Evolutionary conservation across 495 filamentous ascomycete species (phyloP).

Genomic region (Podospora australis): DNA sequence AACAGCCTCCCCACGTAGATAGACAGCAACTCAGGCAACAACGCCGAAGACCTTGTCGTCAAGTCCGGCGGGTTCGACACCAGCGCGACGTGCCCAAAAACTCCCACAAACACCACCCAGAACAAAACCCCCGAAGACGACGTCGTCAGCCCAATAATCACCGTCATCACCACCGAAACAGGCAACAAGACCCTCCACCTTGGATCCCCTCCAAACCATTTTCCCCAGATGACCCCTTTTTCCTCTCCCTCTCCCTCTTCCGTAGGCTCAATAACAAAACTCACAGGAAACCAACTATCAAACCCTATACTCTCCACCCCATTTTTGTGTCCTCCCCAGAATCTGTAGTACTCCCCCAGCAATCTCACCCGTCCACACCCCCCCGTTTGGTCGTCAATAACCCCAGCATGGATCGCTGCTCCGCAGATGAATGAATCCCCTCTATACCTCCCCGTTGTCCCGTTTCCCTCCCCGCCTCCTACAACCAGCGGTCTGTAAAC

Average conservation of each 20-base stretch:
- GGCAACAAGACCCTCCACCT: slow-evolving; percentile 58
- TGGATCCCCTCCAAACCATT: too few relatives aligned
- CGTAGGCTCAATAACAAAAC: slow-evolving; percentile 55
- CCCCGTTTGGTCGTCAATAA: slow-evolving; percentile 59
- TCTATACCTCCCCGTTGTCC: slow-evolving; percentile 60
- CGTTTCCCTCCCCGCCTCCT: slow-evolving; percentile 58
- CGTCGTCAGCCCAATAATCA: slow-evolving; percentile 60
- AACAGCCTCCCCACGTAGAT: slow-evolving; percentile 57
- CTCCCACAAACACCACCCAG: slow-evolving; percentile 61
- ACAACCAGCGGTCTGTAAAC: slow-evolving; percentile 64
- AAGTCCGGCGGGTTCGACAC: slow-evolving; percentile 65
- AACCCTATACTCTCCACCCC: slow-evolving; percentile 65
- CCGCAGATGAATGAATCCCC: slow-evolving; percentile 66
- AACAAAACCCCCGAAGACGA: slow-evolving; percentile 63
- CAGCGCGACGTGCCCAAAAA: slow-evolving; percentile 74
- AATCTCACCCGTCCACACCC: slow-evolving; percentile 59
- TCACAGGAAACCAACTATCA: slow-evolving; percentile 70
- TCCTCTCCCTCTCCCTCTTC: background rate
- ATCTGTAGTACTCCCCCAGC: slow-evolving; percentile 60
- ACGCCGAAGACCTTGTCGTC: background rate
- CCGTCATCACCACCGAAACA: slow-evolving; percentile 61
- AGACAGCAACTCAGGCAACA: background rate
- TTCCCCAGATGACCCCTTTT: too few relatives aligned
- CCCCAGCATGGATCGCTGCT: slow-evolving; percentile 44
- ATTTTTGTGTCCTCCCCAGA: slow-evolving; percentile 50